Evolutionary conservation across 2,329 filamentous ascomycete species (phyloP).

Genomic region (Verticillium dahliae): DNA sequence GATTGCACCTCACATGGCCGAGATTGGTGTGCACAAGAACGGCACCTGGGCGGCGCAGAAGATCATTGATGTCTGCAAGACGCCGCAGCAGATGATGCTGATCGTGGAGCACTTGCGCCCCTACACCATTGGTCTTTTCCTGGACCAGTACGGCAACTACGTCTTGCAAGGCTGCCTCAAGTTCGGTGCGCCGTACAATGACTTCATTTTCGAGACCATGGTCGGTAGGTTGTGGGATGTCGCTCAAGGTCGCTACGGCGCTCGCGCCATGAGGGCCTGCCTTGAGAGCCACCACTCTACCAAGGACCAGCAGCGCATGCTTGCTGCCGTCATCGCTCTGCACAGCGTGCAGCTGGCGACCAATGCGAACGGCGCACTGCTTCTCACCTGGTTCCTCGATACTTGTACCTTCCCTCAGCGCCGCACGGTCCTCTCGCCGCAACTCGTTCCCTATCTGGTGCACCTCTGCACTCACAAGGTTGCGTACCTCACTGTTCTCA

Average conservation of each 20-base stretch:
- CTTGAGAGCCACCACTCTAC: constrained; percentile 92
- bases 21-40: constrained; percentile 98
- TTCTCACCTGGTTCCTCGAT: constrained; percentile 96
- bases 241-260: constrained; percentile 86
- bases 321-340: constrained; percentile 90
- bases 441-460: constrained; percentile 86
- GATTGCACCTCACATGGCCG: constrained; percentile 86
- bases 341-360: constrained; percentile 95
- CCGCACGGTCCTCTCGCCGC: constrained; percentile 83
- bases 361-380: constrained; percentile 87
- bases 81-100: constrained; percentile 70
- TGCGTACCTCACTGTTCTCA: constrained; percentile 91
- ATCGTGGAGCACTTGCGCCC: constrained; percentile 80
- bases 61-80: constrained; percentile 95
- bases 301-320: constrained; percentile 91
- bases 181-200: constrained; percentile 81
- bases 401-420: constrained; percentile 93
- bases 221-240: constrained; percentile 90
- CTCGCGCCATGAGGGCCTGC: constrained; percentile 92
- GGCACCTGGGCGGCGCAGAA: constrained; percentile 99
- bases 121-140: constrained; percentile 84
- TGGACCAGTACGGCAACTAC: constrained; percentile 98
- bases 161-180: constrained; percentile 94
- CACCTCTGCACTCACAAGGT: constrained; percentile 98
- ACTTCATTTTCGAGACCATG: constrained; percentile 99